Evolutionary conservation across 192 early-diverging fungal species (phyloP).

Genomic region (Coemansia asiatica): DNA sequence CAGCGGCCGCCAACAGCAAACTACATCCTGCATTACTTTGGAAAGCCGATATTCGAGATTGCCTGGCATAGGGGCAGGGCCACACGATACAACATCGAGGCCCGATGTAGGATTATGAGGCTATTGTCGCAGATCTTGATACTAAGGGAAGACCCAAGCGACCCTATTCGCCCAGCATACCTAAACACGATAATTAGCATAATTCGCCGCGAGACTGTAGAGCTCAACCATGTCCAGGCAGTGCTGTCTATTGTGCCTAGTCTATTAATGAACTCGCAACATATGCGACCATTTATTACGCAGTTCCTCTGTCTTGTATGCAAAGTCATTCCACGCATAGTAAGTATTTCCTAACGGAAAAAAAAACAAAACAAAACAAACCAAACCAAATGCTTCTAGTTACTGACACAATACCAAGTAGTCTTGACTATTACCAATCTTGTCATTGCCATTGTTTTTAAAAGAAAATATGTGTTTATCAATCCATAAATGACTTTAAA

Average conservation of each 20-base stretch:
- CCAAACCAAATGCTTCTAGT: no score
- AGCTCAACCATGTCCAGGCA: slow-evolving; percentile 20
- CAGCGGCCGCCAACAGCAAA: slow-evolving; percentile 45
- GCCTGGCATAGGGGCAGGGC: slow-evolving; percentile 17
- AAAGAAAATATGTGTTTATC: no score
- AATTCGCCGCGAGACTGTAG: slow-evolving; percentile 18
- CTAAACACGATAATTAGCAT: slow-evolving; percentile 25
- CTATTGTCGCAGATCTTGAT: slow-evolving; percentile 19
- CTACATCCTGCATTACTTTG: slow-evolving; percentile 34
- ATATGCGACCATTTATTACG: slow-evolving; percentile 42
- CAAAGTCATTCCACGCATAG: slow-evolving; percentile 25
- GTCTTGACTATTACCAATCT: no score
- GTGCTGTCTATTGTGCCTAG: slow-evolving; percentile 25
- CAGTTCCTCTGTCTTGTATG: slow-evolving; percentile 26
- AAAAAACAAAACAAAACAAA: no score
- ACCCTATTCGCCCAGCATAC: slow-evolving; percentile 19
- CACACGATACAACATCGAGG: not conserved
- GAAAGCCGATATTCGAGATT: slow-evolving; percentile 23
- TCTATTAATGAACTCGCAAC: slow-evolving; percentile 32
- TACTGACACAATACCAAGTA: no score
- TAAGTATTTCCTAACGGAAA: slow-evolving; percentile 4
- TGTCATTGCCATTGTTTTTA: no score
- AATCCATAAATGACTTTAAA: no score
- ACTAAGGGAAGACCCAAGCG: slow-evolving; percentile 15
- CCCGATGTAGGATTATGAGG: slow-evolving; percentile 9